Percentiles rank a stretch among this genome's conserved stretches.
Evolutionary conservation across 768 basidiomycete species (phyloP).

Genomic region (Infundibulicybe gibba): DNA sequence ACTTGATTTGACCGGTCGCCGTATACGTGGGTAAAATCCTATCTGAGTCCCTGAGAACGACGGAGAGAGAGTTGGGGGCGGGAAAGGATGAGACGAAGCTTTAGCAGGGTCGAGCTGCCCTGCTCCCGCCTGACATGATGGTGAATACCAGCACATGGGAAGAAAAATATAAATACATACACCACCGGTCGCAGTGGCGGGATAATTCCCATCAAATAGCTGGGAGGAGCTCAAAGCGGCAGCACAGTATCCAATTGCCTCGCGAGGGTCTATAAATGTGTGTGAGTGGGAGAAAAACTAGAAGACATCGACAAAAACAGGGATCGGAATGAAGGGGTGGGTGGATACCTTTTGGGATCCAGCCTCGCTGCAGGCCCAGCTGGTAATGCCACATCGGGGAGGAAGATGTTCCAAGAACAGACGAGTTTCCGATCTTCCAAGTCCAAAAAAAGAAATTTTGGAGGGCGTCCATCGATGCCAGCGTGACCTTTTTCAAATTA

Average conservation of each 20-base stretch:
- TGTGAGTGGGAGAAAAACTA: not conserved
- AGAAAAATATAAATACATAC: conserved; percentile 19
- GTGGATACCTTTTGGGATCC: conserved; percentile 71
- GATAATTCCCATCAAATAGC: conserved; percentile 50
- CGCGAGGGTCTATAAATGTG: conserved; percentile 34
- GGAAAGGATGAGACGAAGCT: conserved; percentile 53
- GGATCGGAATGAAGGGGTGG: not conserved
- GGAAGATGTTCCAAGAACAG: conserved; percentile 59
- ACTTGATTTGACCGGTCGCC: conserved; percentile 60
- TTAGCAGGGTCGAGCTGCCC: conserved; percentile 55
- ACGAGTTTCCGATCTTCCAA: conserved; percentile 91
- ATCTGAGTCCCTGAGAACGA: conserved; percentile 50
- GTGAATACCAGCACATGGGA: not conserved
- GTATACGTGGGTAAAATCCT: conserved; percentile 66
- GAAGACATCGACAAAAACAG: not conserved
- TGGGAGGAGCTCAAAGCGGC: conserved; percentile 30
- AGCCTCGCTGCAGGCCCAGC: conserved; percentile 81
- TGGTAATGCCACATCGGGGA: conserved; percentile 85
- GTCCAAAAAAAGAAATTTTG: conserved; percentile 98
- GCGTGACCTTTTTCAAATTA: conserved; percentile 59
- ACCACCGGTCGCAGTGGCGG: conserved; percentile 71
- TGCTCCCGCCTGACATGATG: conserved; percentile 40
- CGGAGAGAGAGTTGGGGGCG: conserved; percentile 56
- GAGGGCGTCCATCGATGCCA: conserved; percentile 85
- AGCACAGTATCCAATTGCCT: conserved; percentile 42